Percentiles rank a stretch among this genome's conserved stretches.
These are phyloP conservation scores for Pseudocercospora musae DNA, from an alignment of 2,329 filamentous ascomycete species.

Conservation along the genomic window DNA sequence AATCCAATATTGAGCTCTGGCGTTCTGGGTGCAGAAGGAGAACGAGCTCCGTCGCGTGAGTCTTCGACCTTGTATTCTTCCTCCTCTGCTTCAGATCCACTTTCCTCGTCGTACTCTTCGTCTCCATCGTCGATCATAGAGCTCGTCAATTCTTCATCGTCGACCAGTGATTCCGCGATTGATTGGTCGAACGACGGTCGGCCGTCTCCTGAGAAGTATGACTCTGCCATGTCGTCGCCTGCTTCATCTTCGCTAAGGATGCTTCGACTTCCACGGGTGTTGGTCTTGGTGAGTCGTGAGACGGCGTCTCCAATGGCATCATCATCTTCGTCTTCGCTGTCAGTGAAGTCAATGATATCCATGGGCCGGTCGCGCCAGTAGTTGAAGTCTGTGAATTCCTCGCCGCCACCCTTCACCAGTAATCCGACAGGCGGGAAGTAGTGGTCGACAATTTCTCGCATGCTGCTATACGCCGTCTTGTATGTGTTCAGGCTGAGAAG, in stretches of 20 bases:
- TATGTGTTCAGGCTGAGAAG: slow-evolving; percentile 88
- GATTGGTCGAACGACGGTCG: slow-evolving; percentile 23
- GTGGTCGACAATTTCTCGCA: slow-evolving; percentile 95
- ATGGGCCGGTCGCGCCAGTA: slow-evolving; percentile 89
- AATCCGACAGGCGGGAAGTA: slow-evolving; percentile 92
- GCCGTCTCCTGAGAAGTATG: slow-evolving; percentile 18
- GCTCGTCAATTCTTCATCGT: slow-evolving; percentile 18
- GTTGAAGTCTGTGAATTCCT: slow-evolving; percentile 94
- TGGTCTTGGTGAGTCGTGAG: slow-evolving; percentile 4
- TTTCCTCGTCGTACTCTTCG: slow-evolving; percentile 28
- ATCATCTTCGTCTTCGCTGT: slow-evolving; percentile 65
- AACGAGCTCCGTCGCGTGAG: slow-evolving; percentile 13
- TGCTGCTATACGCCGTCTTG: slow-evolving; percentile 94
- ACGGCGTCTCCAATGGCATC: slow-evolving; percentile 20
- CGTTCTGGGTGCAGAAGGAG: slow-evolving; percentile 12
- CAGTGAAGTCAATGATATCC: slow-evolving; percentile 83
- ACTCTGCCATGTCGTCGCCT: slow-evolving; percentile 22
- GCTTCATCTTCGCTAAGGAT: slow-evolving; percentile 35
- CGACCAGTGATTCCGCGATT: slow-evolving; percentile 17
- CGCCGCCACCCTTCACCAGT: slow-evolving; percentile 81
- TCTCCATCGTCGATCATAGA: slow-evolving; percentile 20
- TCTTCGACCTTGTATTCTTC: slow-evolving; percentile 16
- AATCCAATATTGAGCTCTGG: slow-evolving; percentile 3
- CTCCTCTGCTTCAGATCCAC: slow-evolving; percentile 10
- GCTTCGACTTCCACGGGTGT: slow-evolving; percentile 20